Evolutionary conservation across 2,329 filamentous ascomycete species (phyloP).

Genomic region (Berkeleyomyces rouxiae): DNA sequence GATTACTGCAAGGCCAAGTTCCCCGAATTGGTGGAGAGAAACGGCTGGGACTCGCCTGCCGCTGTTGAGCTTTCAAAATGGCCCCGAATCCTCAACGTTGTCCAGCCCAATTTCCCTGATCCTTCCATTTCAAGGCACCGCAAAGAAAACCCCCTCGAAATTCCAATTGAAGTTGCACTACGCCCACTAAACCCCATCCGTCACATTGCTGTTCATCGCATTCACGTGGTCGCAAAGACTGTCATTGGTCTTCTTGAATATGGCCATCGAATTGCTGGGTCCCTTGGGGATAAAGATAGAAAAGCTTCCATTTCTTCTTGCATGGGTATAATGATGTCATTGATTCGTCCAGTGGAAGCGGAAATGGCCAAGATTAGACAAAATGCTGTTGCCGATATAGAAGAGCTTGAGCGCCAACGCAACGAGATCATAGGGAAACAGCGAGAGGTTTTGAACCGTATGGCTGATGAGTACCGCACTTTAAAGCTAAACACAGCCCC

Average conservation of each 20-base stretch:
- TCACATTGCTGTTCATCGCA: slow-evolving; percentile 10
- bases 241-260: not conserved
- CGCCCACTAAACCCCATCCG: slow-evolving; percentile 6
- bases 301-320: not conserved
- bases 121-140: not conserved
- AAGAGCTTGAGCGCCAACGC: not conserved
- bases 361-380: slow-evolving; percentile 1
- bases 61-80: slow-evolving; percentile 9
- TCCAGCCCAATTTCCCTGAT: slow-evolving; percentile 1
- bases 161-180: slow-evolving; percentile 1
- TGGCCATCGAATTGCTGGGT: slow-evolving; percentile 3
- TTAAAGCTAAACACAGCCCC: not conserved
- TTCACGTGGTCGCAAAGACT: slow-evolving; percentile 3
- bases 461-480: not conserved
- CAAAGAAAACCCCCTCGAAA: not conserved
- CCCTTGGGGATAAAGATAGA: not conserved
- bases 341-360: not conserved
- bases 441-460: not conserved
- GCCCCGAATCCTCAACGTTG: not conserved
- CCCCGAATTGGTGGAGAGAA: not conserved
- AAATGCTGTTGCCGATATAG: not conserved
- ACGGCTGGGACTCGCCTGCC: slow-evolving; percentile 6
- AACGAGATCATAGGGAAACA: slow-evolving; percentile 4
- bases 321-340: not conserved
- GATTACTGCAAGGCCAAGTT: slow-evolving; percentile 5